Evolutionary conservation across 2,329 filamentous ascomycete genomes (phyloP).

Genomic region (Myriosclerotinia duriaeana): DNA sequence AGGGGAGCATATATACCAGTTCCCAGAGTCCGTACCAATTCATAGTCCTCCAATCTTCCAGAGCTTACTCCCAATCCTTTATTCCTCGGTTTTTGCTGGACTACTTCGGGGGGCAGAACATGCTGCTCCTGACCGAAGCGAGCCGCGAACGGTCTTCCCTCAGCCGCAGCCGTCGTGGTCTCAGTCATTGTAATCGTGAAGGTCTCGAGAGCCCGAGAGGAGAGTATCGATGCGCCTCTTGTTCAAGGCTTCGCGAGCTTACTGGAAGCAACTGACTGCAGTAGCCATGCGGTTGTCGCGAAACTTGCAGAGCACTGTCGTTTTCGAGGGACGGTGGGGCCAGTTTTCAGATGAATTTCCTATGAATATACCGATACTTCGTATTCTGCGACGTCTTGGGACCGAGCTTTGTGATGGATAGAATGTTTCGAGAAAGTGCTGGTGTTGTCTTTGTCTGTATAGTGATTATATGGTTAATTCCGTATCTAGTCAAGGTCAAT

Average conservation of each 20-base stretch:
- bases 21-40: conserved; percentile 71
- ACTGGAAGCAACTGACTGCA: conserved; percentile 17
- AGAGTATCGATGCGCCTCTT: conserved; percentile 11
- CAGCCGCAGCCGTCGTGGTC: conserved; percentile 14
- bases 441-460: conserved; percentile 2
- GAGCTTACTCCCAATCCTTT: conserved; percentile 37
- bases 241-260: conserved; percentile 11
- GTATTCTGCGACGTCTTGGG: conserved; percentile 17
- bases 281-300: conserved; percentile 23
- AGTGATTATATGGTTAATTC: neutral
- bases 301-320: conserved; percentile 8
- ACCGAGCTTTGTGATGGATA: conserved; percentile 5
- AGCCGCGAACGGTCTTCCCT: conserved; percentile 38
- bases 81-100: conserved; percentile 34
- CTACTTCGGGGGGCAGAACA: conserved; percentile 33
- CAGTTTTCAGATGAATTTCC: conserved; percentile 5
- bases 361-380: neutral
- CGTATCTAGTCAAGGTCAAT: neutral
- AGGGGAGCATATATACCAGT: conserved; percentile 54
- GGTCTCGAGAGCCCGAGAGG: neutral
- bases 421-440: neutral
- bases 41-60: conserved; percentile 58
- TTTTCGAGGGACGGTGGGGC: conserved; percentile 16
- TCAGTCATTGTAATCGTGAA: conserved; percentile 13
- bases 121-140: conserved; percentile 31